Percentiles rank a stretch among this genome's conserved stretches.
phyloP scores from a whole-genome alignment of 2,329 filamentous ascomycete species.

The Calonectria pauciramosa region DNA sequence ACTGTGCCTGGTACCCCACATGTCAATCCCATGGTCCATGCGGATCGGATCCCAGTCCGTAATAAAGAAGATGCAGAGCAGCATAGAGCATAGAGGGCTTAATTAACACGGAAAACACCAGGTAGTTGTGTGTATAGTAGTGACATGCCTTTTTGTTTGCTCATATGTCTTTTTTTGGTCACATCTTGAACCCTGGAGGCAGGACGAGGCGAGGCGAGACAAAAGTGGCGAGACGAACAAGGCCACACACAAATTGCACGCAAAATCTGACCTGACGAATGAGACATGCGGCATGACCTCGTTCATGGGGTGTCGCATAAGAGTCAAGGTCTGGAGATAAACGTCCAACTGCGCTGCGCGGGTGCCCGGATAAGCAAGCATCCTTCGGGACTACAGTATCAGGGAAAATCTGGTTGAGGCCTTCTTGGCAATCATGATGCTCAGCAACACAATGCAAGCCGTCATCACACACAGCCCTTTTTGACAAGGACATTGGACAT shows the following conservation, averaged over 20 bases:
- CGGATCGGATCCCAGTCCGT: constrained; percentile 25
- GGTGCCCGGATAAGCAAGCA: background rate
- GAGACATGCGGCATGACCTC: background rate
- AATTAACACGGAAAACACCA: constrained; percentile 5
- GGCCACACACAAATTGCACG: background rate
- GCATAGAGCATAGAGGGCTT: background rate
- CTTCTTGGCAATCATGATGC: constrained; percentile 10
- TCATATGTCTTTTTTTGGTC: background rate
- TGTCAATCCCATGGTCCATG: constrained; percentile 39
- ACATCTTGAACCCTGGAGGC: constrained; percentile 5
- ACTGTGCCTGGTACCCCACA: constrained; percentile 15
- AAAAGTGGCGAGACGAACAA: background rate
- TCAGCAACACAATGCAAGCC: constrained; percentile 1
- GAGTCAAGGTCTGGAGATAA: constrained; percentile 9
- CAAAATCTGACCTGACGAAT: background rate
- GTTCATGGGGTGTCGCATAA: constrained; percentile 10
- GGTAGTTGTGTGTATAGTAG: background rate
- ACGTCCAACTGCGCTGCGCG: background rate
- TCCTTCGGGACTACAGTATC: background rate
- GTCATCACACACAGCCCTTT: background rate
- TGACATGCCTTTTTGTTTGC: background rate
- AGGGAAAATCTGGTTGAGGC: constrained; percentile 6
- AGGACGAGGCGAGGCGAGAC: background rate
- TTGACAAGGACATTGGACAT: background rate
- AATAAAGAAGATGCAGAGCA: background rate